Conservation (phyloP, 352 stramenopile genomes). For the Globisporangium radiosum region DNA sequence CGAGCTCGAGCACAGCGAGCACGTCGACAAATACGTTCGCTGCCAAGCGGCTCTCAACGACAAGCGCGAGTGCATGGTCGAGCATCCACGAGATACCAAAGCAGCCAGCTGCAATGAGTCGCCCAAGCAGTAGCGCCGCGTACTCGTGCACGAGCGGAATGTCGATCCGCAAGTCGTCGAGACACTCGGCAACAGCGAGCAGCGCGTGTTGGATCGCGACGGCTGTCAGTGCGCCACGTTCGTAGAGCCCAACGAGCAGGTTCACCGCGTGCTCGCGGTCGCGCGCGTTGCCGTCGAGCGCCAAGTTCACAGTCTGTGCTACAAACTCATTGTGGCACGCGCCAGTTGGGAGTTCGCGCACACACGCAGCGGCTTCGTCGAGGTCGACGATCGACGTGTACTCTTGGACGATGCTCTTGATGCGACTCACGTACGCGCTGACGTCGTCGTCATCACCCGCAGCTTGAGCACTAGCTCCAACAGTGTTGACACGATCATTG, state of each 20-base stretch:
- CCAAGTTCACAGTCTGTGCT: slow-evolving; percentile 62
- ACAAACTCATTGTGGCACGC: slow-evolving; percentile 55
- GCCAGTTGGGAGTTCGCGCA: slow-evolving; percentile 54
- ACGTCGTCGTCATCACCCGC: not conserved
- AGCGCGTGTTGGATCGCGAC: slow-evolving; percentile 69
- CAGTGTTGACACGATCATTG: too few species aligned
- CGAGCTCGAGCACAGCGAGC: slow-evolving; percentile 61
- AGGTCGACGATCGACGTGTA: slow-evolving; percentile 76
- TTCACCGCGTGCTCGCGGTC: slow-evolving; percentile 66
- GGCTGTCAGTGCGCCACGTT: slow-evolving; percentile 50
- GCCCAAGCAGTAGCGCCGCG: slow-evolving; percentile 61
- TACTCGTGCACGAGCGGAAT: slow-evolving; percentile 81
- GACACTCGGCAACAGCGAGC: slow-evolving; percentile 67
- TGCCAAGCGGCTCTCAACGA: slow-evolving; percentile 56
- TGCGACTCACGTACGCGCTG: slow-evolving; percentile 52
- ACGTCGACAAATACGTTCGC: slow-evolving; percentile 70
- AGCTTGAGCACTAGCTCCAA: too few species aligned
- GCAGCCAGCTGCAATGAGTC: slow-evolving; percentile 68
- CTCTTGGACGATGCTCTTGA: slow-evolving; percentile 86
- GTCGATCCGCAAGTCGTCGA: slow-evolving; percentile 85
- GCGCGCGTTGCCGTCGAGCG: slow-evolving; percentile 65
- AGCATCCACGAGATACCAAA: slow-evolving; percentile 84
- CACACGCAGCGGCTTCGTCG: slow-evolving; percentile 64
- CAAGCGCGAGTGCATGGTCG: slow-evolving; percentile 37
- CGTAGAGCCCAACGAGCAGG: slow-evolving; percentile 75